A percentile compares a stretch with the other conserved stretches of the same genome.
phyloP scores from a whole-genome alignment of 2,329 filamentous ascomycete species.

The Conoideocrella luteorostrata region DNA sequence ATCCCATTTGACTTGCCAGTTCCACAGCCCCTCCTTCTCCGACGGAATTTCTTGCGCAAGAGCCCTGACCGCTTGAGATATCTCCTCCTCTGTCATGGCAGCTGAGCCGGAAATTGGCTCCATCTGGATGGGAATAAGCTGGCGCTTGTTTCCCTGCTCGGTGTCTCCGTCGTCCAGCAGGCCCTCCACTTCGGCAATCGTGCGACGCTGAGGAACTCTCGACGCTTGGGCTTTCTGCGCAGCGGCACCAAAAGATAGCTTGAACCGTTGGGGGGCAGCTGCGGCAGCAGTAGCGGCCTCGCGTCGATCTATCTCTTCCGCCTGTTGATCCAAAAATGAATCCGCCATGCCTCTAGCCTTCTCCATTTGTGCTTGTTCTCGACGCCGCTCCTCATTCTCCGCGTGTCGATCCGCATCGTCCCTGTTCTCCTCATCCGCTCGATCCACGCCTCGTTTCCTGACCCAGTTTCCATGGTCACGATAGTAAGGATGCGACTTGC shows the following conservation, averaged over 20 bases:
- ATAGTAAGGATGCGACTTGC: slow-evolving; percentile 77
- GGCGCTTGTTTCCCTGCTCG: slow-evolving; percentile 61
- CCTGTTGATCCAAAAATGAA: slow-evolving; percentile 81
- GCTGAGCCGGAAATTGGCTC: slow-evolving; percentile 57
- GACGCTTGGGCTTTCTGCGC: slow-evolving; percentile 64
- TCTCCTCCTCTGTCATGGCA: slow-evolving; percentile 77
- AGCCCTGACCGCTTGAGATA: slow-evolving; percentile 71
- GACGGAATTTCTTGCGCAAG: slow-evolving; percentile 86
- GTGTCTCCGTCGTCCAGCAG: slow-evolving; percentile 94
- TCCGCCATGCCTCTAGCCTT: slow-evolving; percentile 80
- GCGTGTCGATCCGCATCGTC: slow-evolving; percentile 78
- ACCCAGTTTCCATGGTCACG: slow-evolving; percentile 79
- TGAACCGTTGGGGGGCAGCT: slow-evolving; percentile 70
- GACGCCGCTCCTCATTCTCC: slow-evolving; percentile 68
- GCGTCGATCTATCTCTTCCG: slow-evolving; percentile 62
- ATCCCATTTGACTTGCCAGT: slow-evolving; percentile 90
- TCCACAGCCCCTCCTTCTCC: slow-evolving; percentile 80
- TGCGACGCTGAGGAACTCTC: slow-evolving; percentile 58
- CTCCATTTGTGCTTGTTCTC: slow-evolving; percentile 65
- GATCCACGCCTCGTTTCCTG: slow-evolving; percentile 68
- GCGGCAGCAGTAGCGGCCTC: slow-evolving; percentile 25
- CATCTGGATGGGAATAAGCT: slow-evolving; percentile 76
- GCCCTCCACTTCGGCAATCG: slow-evolving; percentile 88
- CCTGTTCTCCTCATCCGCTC: slow-evolving; percentile 64
- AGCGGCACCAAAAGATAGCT: slow-evolving; percentile 83